Conservation (phyloP, 441 rosid genomes). For the Viola pubescens region DNA sequence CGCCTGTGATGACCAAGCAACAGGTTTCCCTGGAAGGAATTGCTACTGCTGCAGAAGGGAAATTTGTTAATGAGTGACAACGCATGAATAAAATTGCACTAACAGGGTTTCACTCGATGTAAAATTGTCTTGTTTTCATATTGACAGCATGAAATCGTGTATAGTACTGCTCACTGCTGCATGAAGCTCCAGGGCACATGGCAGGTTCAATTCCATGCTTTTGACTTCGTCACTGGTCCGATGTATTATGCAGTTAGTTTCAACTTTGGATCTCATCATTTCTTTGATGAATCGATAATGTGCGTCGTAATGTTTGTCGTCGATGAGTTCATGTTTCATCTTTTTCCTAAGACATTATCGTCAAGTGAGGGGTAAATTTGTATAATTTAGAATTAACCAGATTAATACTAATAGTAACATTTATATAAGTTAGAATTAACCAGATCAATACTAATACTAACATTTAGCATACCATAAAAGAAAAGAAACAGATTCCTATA, state of each 20-base stretch:
- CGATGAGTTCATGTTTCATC: no score
- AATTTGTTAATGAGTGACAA: constrained; percentile 24
- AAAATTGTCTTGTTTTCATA: constrained; percentile 11
- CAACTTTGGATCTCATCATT: constrained; percentile 11
- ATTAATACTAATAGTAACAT: no score
- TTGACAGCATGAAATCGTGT: constrained; percentile 12
- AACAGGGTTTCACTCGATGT: constrained; percentile 7
- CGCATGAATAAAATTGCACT: constrained; percentile 11
- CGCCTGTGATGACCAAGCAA: constrained; percentile 32
- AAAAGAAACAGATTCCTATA: no score
- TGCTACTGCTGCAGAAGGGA: constrained; percentile 21
- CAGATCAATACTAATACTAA: no score
- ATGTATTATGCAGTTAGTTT: no score
- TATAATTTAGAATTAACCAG: no score
- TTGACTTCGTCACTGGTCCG: no score
- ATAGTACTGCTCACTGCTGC: constrained; percentile 11
- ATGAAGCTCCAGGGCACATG: constrained; percentile 3
- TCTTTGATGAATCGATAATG: constrained; percentile 14
- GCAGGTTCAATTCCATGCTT: constrained; percentile 6
- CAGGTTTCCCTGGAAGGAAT: constrained; percentile 28
- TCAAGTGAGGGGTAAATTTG: no score
- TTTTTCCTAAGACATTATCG: no score
- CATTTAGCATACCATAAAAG: no score
- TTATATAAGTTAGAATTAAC: no score
- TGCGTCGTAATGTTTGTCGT: background rate